Percentiles rank a stretch among this genome's conserved stretches.
Conservation (phyloP, 768 basidiomycete species). For the Kwoniella sp. region DNA sequence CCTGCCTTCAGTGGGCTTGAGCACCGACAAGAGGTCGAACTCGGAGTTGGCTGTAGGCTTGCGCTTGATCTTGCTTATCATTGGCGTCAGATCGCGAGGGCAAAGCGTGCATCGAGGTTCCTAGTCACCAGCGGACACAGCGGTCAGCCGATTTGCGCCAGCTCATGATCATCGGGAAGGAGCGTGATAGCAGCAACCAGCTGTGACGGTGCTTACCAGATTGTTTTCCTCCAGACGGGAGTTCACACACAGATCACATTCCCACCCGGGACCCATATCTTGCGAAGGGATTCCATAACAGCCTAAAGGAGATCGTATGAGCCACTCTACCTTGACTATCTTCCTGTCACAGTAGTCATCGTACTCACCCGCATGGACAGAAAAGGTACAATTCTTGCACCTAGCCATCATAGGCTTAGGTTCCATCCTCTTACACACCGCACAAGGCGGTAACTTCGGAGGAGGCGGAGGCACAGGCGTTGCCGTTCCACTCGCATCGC, state of each 20-base stretch:
- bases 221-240: constrained; percentile 78
- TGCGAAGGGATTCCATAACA: constrained; percentile 69
- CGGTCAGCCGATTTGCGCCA: background rate
- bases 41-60: constrained; percentile 37
- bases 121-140: constrained; percentile 60
- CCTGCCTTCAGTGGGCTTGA: constrained; percentile 89
- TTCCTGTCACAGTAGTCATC: background rate
- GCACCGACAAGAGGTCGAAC: constrained; percentile 65
- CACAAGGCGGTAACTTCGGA: constrained; percentile 62
- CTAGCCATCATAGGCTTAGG: constrained; percentile 75
- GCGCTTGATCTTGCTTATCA: constrained; percentile 25
- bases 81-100: constrained; percentile 63
- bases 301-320: constrained; percentile 57
- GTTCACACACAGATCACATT: constrained; percentile 85
- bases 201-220: constrained; percentile 62
- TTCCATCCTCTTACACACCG: constrained; percentile 74
- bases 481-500: constrained; percentile 63
- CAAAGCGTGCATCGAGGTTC: constrained; percentile 83
- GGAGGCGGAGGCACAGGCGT: constrained; percentile 61
- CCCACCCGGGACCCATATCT: constrained; percentile 69
- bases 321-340: background rate
- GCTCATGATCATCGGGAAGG: background rate
- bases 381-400: constrained; percentile 77
- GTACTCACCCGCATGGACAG: constrained; percentile 73
- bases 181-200: background rate